These are phyloP conservation scores for Termitomyces sp. DNA, from an alignment of 768 basidiomycete genomes.

Conservation along the genomic window DNA sequence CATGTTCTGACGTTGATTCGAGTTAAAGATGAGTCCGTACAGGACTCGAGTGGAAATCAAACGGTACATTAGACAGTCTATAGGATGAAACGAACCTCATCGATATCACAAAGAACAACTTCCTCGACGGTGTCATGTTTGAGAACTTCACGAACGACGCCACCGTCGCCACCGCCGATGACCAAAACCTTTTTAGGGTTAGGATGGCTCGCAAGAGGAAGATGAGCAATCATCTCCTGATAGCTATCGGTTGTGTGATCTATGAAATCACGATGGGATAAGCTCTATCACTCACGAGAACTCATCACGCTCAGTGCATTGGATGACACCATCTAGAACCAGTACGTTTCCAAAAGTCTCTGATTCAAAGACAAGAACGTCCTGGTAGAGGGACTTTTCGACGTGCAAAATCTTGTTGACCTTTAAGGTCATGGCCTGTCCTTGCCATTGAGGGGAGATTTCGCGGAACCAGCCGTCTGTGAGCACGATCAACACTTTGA, in stretches of 20 bases:
- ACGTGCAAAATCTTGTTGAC: conserved; percentile 93
- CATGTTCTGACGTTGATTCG: neutral
- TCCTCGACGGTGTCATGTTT: conserved; percentile 89
- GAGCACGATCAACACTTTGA: neutral
- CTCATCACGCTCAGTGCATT: conserved; percentile 97
- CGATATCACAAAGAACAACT: conserved; percentile 96
- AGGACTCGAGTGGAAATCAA: neutral
- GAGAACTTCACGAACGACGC: conserved; percentile 94
- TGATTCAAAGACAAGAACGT: conserved; percentile 95
- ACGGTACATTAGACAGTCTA: neutral
- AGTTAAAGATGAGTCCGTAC: neutral
- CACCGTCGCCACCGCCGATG: conserved; percentile 97
- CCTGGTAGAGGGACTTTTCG: conserved; percentile 92
- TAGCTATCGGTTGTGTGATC: conserved; percentile 50
- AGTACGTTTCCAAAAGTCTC: conserved; percentile 97
- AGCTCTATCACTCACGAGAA: conserved; percentile 71
- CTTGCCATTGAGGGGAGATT: conserved; percentile 93
- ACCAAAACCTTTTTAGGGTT: conserved; percentile 95
- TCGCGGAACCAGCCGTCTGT: conserved; percentile 94
- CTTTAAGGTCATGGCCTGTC: conserved; percentile 95
- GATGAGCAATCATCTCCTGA: conserved; percentile 98
- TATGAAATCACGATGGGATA: neutral
- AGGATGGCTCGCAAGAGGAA: conserved; percentile 94
- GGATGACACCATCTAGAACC: conserved; percentile 91
- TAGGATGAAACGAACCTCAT: conserved; percentile 55